Base-by-base conservation (phyloP, 2,329 filamentous ascomycete genomes). In the Alternaria incomplexa region DNA sequence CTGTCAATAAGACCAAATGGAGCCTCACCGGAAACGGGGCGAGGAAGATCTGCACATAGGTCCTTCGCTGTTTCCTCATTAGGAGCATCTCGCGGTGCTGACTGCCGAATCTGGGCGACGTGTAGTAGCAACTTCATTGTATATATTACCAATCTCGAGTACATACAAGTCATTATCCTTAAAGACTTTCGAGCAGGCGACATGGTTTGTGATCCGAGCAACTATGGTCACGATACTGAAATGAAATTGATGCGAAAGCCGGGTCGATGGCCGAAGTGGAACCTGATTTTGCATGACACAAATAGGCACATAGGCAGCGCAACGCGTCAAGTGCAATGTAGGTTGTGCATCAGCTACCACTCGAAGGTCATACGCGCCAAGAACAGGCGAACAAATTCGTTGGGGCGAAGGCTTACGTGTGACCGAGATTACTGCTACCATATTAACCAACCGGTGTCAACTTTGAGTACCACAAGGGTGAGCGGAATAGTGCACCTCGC, bases 1-100 rank as follows among this genome's bases (percentile, higher is more conserved):
- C 83, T 6, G 80, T 82, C 3, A 88, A 88, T 56, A 73, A 70
- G 65, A 84, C 81, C 15, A 84, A 73, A 56, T 86, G 85, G 82
- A 81, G 68, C 1, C 76, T 88, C 15, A 78, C 82, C 3, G 86
- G 86, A 0, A 83, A 82, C 53, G 85, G 65, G 3, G 60, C 43
- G 1, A 68, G 62, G 57, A 71, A 60, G 15, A 69, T 76, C 12
- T 76, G 73, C 50, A 69, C 65, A 15, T 69, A 54, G 30, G 12
- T 22, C 2, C 7, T 9, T 17, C 12, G 3, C 13, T 40, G 48
- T 22, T n/a, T 32, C 11, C 20, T 1, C 36, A 40, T 40, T 22
- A 51, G 47, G 47, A 52, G 48, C 20, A 23, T 36, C 9, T n/a
- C 20, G 15, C 23, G 15, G 13, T 25, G 20, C 48, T 52, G 8